Conservation (phyloP, 2,329 filamentous ascomycete species). For the Beauveria sp. region DNA sequence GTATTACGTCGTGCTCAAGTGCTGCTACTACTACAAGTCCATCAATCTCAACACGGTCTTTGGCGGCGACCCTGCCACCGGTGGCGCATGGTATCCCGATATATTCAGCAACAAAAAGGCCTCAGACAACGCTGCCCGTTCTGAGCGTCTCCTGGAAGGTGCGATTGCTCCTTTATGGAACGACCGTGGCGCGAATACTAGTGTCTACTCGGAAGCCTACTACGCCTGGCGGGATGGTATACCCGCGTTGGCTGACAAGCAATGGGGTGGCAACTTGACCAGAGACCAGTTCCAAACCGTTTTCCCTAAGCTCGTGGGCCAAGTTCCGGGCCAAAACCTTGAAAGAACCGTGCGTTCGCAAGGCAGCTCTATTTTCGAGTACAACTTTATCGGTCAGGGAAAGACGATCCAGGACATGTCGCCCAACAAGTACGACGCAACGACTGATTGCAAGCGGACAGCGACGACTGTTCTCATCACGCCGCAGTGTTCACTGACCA, state of each 20-base stretch:
- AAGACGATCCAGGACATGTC: constrained; percentile 14
- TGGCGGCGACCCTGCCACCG: constrained; percentile 19
- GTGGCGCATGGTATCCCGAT: constrained; percentile 16
- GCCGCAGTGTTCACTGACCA: constrained; percentile 33
- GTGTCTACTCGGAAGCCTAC: constrained; percentile 19
- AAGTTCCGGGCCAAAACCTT: constrained; percentile 17
- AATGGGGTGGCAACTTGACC: constrained; percentile 19
- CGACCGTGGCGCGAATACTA: constrained; percentile 19
- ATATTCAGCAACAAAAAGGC: constrained; percentile 16
- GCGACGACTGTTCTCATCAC: constrained; percentile 24
- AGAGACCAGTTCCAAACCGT: constrained; percentile 9
- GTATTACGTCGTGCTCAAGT: constrained; percentile 19
- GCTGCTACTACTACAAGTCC: constrained; percentile 37
- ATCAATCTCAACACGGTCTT: constrained; percentile 35
- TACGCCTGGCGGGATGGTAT: constrained; percentile 19
- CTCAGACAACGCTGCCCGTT: no score
- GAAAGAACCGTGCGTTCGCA: constrained; percentile 15
- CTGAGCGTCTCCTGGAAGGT: constrained; percentile 12
- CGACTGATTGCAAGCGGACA: constrained; percentile 27
- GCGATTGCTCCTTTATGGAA: constrained; percentile 20
- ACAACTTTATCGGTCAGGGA: constrained; percentile 15
- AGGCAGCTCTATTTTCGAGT: constrained; percentile 15
- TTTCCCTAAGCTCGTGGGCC: constrained; percentile 13
- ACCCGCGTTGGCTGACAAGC: constrained; percentile 20
- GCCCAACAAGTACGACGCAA: constrained; percentile 20